A percentile compares a stretch with the other conserved stretches of the same genome.
These are phyloP conservation scores for Anthracocystis panici-leucophaei DNA, from an alignment of 1,284 basidiomycete species.

Conservation along the genomic window DNA sequence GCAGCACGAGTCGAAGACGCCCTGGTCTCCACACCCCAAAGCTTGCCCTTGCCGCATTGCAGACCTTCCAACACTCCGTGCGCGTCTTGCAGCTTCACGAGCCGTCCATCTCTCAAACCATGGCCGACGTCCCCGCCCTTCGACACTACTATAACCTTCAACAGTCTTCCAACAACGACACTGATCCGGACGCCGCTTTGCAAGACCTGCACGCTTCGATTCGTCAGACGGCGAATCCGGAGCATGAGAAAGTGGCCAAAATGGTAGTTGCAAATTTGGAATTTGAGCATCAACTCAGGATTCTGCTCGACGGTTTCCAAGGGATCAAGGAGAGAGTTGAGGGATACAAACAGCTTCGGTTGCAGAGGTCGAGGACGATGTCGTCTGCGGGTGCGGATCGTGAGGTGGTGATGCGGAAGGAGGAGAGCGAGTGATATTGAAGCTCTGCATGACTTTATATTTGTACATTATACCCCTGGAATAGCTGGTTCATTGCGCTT, in stretches of 20 bases:
- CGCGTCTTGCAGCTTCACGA: constrained; percentile 34
- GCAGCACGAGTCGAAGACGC: constrained; percentile 33
- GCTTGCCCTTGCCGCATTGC: constrained; percentile 39
- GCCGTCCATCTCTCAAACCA: constrained; percentile 23
- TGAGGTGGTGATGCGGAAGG: background rate
- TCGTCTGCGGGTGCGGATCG: background rate
- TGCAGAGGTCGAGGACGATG: constrained; percentile 4
- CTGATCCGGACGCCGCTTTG: constrained; percentile 16
- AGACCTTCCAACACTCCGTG: constrained; percentile 41
- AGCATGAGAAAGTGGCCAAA: constrained; percentile 35
- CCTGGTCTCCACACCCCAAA: constrained; percentile 35
- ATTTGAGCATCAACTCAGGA: constrained; percentile 35
- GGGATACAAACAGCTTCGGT: constrained; percentile 23
- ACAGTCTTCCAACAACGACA: background rate
- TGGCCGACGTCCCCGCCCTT: constrained; percentile 38
- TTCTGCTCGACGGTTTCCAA: constrained; percentile 24
- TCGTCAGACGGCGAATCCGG: constrained; percentile 28
- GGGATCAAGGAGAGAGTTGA: constrained; percentile 41
- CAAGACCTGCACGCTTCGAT: constrained; percentile 29
- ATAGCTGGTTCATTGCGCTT: background rate
- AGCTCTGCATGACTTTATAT: background rate
- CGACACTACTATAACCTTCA: constrained; percentile 44
- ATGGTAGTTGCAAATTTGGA: constrained; percentile 39
- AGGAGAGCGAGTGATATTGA: background rate
- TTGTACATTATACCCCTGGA: background rate